These are phyloP conservation scores for Endothia cerciana DNA, from an alignment of 2,329 filamentous ascomycete species.

Conservation along the genomic window DNA sequence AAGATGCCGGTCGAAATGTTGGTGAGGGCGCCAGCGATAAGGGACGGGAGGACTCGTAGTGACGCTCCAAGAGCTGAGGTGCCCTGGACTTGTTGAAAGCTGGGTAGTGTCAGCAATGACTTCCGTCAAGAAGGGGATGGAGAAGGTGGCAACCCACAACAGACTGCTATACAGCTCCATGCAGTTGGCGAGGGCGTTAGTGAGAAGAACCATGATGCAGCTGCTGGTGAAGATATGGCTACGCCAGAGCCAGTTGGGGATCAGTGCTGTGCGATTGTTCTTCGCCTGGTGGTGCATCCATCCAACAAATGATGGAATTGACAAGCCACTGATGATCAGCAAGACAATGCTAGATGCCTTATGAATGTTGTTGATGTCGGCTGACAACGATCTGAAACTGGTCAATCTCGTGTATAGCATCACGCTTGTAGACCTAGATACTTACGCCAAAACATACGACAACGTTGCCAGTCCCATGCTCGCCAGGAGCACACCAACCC, in stretches of 20 bases:
- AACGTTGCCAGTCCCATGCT: conserved; percentile 51
- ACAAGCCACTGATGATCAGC: conserved; percentile 44
- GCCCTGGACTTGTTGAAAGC: conserved; percentile 56
- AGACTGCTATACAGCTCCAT: conserved; percentile 53
- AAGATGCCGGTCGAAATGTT: conserved; percentile 51
- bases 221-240: conserved; percentile 59
- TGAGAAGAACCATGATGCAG: conserved; percentile 54
- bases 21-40: conserved; percentile 47
- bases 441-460: conserved; percentile 59
- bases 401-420: background rate
- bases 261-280: conserved; percentile 54
- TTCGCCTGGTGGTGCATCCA: conserved; percentile 58
- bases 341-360: conserved; percentile 49
- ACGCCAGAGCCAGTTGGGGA: conserved; percentile 66
- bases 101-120: conserved; percentile 21
- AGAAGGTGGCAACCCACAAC: conserved; percentile 43
- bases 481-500: conserved; percentile 54
- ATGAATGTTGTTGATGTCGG: conserved; percentile 45
- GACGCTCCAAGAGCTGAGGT: conserved; percentile 50
- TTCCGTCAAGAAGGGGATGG: conserved; percentile 5
- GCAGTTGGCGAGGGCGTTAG: conserved; percentile 49
- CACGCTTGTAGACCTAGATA: conserved; percentile 17
- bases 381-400: conserved; percentile 41
- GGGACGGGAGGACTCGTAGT: conserved; percentile 49
- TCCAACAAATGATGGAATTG: conserved; percentile 53